These are phyloP conservation scores for Stephania japonica DNA, from an alignment of 164 flowering plant species.

Conservation along the genomic window DNA sequence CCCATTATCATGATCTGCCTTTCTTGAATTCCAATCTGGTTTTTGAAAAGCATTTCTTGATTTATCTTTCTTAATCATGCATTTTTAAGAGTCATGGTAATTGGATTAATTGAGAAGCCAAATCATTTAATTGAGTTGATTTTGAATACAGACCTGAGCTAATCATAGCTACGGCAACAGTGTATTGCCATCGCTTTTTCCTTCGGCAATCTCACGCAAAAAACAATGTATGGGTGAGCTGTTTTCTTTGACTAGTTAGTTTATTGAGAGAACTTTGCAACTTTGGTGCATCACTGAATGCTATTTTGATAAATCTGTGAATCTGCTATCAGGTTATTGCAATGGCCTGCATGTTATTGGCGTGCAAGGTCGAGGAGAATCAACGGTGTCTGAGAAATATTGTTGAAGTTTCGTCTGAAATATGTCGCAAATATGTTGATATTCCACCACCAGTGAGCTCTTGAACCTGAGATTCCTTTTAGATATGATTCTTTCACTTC, in stretches of 20 bases:
- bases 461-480: constrained; percentile 3
- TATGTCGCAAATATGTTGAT: constrained; percentile 68
- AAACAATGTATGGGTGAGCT: constrained; percentile 74
- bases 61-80: too few relatives aligned
- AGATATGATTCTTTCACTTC: neutral
- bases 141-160: constrained; percentile 72
- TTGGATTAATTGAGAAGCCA: too few relatives aligned
- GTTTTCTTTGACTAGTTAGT: neutral
- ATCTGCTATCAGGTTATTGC: constrained; percentile 52
- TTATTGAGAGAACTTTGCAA: neutral
- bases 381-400: constrained; percentile 78
- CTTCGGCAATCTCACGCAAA: constrained; percentile 79
- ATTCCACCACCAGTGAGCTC: constrained; percentile 30
- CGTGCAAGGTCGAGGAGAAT: constrained; percentile 85
- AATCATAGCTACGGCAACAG: constrained; percentile 74
- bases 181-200: constrained; percentile 81
- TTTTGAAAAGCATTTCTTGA: too few relatives aligned
- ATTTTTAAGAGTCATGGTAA: too few relatives aligned
- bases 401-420: constrained; percentile 69
- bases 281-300: neutral
- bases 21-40: too few relatives aligned
- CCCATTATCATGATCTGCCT: too few relatives aligned
- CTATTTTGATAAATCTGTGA: too few relatives aligned
- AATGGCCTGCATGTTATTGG: constrained; percentile 83
- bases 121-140: too few relatives aligned